phyloP scores from a whole-genome alignment of 306 rosid species.

The Senna siamea region DNA sequence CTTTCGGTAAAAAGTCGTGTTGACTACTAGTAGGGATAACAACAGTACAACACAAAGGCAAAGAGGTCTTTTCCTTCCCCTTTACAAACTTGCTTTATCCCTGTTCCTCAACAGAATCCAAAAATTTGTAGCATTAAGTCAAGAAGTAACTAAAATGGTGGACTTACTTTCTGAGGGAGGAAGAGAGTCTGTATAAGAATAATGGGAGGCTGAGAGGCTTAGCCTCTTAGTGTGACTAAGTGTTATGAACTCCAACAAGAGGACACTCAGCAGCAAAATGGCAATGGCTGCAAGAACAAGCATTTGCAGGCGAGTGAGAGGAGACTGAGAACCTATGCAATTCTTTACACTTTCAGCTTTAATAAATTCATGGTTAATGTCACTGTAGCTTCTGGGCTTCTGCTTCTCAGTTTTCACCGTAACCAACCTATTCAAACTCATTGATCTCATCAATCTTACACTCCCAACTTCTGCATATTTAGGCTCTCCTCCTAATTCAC shows the following conservation, averaged over 20 bases:
- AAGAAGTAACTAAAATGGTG: no score
- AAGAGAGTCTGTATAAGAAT: not conserved
- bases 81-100: no score
- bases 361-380: constrained; percentile 4
- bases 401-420: no score
- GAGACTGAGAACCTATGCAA: not conserved
- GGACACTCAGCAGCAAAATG: constrained; percentile 42
- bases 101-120: no score
- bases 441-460: not conserved
- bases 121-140: no score
- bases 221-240: constrained; percentile 31
- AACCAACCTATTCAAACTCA: not conserved
- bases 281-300: constrained; percentile 32
- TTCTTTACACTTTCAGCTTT: constrained; percentile 32
- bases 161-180: constrained; percentile 41
- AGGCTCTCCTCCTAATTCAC: constrained; percentile 21
- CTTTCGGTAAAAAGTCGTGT: no score
- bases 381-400: no score
- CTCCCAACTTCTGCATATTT: constrained; percentile 21
- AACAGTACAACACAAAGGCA: no score
- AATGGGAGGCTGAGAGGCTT: no score
- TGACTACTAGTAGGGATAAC: no score
- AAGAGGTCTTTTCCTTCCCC: no score
- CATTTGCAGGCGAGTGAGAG: constrained; percentile 38
- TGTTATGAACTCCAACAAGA: constrained; percentile 43